Base-by-base conservation (phyloP, 768 basidiomycete genomes). In the Mycena chlorophos region DNA sequence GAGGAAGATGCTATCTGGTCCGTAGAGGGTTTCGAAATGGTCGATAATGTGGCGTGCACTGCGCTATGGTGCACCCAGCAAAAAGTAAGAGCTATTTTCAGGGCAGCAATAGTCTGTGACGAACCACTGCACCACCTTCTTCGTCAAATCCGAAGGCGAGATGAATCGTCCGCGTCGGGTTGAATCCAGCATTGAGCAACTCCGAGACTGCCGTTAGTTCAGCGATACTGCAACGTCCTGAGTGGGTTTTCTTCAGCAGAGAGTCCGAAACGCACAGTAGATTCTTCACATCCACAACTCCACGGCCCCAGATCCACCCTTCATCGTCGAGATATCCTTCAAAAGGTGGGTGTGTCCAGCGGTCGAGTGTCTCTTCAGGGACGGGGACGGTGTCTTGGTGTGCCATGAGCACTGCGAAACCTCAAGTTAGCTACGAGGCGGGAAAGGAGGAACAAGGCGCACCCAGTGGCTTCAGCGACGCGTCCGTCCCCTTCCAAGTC, bases 31-130 rank as follows among this genome's bases (percentile, higher is more conserved):
- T 43, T 77, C 62, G 6, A 89, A 58, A 51, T 68, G 68, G 4
- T 65, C 54, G 0, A 66, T 63, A 37, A 81, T 60, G 0, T 61
- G 58, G 43, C 58, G 56, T 56, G 67, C 57, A n/a, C 76, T 79
- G 23, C 79, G 77, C 78, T 80, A 48, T 4, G 87, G 86, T 31
- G 87, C 69, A 25, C 87, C 60, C 60, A 87, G 39, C 31, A 71
- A 0, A 81, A 74, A 26, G 72, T 72, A 3, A 69, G 45, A 39
- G 75, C 58, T 4, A 86, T 56, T 50, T 67, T 63, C 12, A 63
- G 48, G 0, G 63, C 62, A 19, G 14, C 23, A 19, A 56, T 22
- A 38, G 39, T 12, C 12, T 28, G 5, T 58, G 65, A 69, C 52
- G 68, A 60, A 42, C 37, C 19, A 34, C 74, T 71, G 29, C 62